Percentiles rank a stretch among this genome's conserved stretches.
Conservation (phyloP, 2,329 filamentous ascomycete species). For the Pseudonectria foliicola region DNA sequence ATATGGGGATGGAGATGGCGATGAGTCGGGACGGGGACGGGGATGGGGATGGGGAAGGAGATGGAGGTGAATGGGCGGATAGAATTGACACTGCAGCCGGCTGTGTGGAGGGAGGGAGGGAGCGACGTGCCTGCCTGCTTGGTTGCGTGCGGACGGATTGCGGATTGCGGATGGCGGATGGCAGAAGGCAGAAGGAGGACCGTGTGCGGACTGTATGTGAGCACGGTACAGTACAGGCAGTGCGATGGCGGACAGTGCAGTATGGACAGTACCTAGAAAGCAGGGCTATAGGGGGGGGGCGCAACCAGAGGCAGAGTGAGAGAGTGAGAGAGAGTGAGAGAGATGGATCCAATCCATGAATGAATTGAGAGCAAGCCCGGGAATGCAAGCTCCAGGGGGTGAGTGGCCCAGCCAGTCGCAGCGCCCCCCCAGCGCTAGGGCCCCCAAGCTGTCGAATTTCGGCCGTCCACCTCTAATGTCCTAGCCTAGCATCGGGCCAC, state of each 20-base stretch:
- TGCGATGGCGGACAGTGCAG: no score
- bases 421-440: constrained; percentile 11
- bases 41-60: not conserved
- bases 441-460: constrained; percentile 2
- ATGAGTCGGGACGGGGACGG: constrained; percentile 8
- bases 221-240: no score
- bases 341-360: no score
- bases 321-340: no score
- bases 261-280: constrained; percentile 2
- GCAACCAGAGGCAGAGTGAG: no score
- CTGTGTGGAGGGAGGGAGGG: constrained; percentile 13
- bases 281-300: constrained; percentile 12
- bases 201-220: no score
- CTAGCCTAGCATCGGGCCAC: constrained; percentile 14
- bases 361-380: no score
- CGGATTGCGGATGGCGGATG: no score
- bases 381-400: constrained; percentile 26
- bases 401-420: constrained; percentile 16
- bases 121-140: constrained; percentile 8
- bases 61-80: constrained; percentile 14
- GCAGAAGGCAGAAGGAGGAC: no score
- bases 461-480: constrained; percentile 9
- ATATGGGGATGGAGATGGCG: constrained; percentile 29
- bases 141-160: no score
- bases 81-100: constrained; percentile 1